Base-by-base conservation (phyloP, 2,329 filamentous ascomycete species). In the Xylaria sp. region DNA sequence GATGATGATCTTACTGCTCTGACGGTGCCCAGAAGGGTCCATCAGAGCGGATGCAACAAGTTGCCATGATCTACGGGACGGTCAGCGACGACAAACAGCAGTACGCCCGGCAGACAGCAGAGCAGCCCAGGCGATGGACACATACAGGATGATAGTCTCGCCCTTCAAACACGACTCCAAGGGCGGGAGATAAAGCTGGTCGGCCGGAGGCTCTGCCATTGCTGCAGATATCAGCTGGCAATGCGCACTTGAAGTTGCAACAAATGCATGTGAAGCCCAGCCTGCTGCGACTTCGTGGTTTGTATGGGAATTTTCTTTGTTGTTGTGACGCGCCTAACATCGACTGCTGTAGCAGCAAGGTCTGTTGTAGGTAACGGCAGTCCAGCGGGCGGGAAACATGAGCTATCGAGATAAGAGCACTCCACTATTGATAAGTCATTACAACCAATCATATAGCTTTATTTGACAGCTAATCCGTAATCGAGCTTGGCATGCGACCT, bases 121-220 rank as follows among this genome's bases (percentile, higher is more conserved):
- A 58, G 23, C 46, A 9, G 34, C 6, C 19, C n/a, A 13, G 35
- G 10, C 11, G 13, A 48, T 3, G 56, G 42, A 46, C 63, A 80
- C 87, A 73, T 82, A 96, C 89, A 96, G 82, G 70, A 97, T 80
- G 72, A 88, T 83, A 70, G 84, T 83, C 74, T 93, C 87, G 76
- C 91, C 90, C 69, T 84, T 87, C 70, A 97, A 82, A 77, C 91
- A 95, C 73, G 89, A 86, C 76, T 91, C 89, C 75, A 97, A 81
- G 71, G 91, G 85, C 71, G 92, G 91, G 71, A 95, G 89, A 78
- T 92, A 94, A 73, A 83, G 80, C 71, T 80, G 79, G 77, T 89
- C 87, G 71, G 84, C 82, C 72, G 84, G 78, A 76, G 86, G 82
- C 79, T 72, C 71, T 68, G 86, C 88, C 88, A 91, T 92, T 79